Conservation (phyloP, 2,329 filamentous ascomycete species). For the Alternaria consortialis region DNA sequence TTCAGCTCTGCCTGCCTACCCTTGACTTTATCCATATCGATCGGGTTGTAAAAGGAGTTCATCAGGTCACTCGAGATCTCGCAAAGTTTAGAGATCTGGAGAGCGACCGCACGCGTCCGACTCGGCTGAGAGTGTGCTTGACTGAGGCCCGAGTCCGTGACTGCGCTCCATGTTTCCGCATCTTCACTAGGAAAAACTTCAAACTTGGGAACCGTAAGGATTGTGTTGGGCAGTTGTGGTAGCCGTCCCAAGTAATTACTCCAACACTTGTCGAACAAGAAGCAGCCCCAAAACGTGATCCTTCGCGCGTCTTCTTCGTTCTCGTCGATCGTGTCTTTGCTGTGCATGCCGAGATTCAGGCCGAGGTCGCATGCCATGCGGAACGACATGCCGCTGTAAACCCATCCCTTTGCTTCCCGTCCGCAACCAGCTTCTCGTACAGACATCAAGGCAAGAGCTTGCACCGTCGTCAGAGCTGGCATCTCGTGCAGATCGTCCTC, state of each 20-base stretch:
- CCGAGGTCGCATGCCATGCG: constrained; percentile 96
- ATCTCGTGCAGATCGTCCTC: constrained; percentile 94
- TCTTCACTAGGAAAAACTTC: constrained; percentile 93
- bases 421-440: constrained; percentile 95
- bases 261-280: constrained; percentile 99
- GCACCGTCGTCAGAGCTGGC: constrained; percentile 86
- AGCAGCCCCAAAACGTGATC: constrained; percentile 97
- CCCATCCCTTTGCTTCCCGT: constrained; percentile 94
- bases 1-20: constrained; percentile 87
- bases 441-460: constrained; percentile 94
- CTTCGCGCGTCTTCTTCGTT: constrained; percentile 87
- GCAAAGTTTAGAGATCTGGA: constrained; percentile 83
- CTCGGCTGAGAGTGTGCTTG: constrained; percentile 79
- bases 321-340: constrained; percentile 69
- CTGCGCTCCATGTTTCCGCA: constrained; percentile 83
- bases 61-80: constrained; percentile 94
- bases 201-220: constrained; percentile 85
- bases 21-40: constrained; percentile 66
- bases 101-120: constrained; percentile 73
- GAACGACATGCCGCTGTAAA: constrained; percentile 98
- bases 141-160: constrained; percentile 83
- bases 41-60: constrained; percentile 88
- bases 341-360: constrained; percentile 77
- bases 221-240: constrained; percentile 81
- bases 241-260: constrained; percentile 94